phyloP scores from a whole-genome alignment of 352 stramenopile species.

The Phytophthora capsici region DNA sequence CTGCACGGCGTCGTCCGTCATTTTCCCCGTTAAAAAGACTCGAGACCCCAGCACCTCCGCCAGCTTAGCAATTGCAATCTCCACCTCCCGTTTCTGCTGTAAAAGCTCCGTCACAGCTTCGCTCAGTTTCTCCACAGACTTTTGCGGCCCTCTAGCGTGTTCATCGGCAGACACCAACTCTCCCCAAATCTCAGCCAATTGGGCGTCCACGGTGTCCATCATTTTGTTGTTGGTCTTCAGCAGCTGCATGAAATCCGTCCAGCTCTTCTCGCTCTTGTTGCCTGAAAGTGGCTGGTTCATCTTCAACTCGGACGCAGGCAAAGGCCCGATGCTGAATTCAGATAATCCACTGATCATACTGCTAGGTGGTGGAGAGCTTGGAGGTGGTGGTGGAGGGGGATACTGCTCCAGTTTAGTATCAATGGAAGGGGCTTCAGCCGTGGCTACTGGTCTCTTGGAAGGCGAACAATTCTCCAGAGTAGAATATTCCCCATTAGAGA shows the following conservation, averaged over 20 bases:
- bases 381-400: neutral
- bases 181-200: slow-evolving; percentile 35
- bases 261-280: slow-evolving; percentile 37
- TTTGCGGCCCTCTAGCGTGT: slow-evolving; percentile 15
- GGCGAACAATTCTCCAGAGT: slow-evolving; percentile 21
- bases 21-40: slow-evolving; percentile 41
- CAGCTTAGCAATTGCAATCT: slow-evolving; percentile 41
- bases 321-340: slow-evolving; percentile 33
- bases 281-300: slow-evolving; percentile 25
- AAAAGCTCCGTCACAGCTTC: slow-evolving; percentile 42
- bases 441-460: neutral
- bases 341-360: slow-evolving; percentile 25
- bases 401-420: slow-evolving; percentile 25
- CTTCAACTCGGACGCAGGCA: slow-evolving; percentile 27
- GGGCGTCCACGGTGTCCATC: slow-evolving; percentile 36
- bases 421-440: slow-evolving; percentile 22
- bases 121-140: slow-evolving; percentile 33
- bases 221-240: slow-evolving; percentile 37
- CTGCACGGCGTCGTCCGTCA: slow-evolving; percentile 41
- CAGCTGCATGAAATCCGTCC: slow-evolving; percentile 44
- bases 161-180: slow-evolving; percentile 26
- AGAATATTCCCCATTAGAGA: slow-evolving; percentile 21
- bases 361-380: slow-evolving; percentile 17
- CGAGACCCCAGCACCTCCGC: slow-evolving; percentile 39
- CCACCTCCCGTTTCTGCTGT: slow-evolving; percentile 52